A percentile compares a stretch with the other conserved stretches of the same genome.
Evolutionary conservation across 2,329 filamentous ascomycete species (phyloP).

Genomic region (Cladophialophora carrionii): DNA sequence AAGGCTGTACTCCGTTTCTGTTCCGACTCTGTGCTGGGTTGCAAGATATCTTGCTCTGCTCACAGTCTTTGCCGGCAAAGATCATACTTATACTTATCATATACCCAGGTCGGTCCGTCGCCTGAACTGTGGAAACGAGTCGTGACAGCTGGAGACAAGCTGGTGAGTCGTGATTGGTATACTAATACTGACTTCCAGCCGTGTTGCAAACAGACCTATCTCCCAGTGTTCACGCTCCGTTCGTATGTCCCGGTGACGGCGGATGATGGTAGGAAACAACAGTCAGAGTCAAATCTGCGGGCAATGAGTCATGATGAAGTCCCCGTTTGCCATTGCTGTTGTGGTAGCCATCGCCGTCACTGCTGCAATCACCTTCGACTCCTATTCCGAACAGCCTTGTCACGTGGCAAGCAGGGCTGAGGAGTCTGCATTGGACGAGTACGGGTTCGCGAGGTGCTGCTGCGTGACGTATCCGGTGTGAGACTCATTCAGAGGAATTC

Average conservation of each 20-base stretch:
- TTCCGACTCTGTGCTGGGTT: not conserved
- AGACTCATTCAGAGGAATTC: not conserved
- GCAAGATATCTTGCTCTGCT: not conserved
- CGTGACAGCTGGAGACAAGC: not conserved
- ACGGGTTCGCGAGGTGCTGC: no score
- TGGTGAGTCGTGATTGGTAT: not conserved
- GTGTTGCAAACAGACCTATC: not conserved
- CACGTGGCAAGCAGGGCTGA: not conserved
- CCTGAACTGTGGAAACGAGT: not conserved
- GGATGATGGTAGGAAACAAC: not conserved
- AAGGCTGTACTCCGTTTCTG: no score
- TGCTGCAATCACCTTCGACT: not conserved
- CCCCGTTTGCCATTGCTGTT: not conserved
- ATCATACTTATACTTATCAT: not conserved
- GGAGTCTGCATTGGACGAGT: not conserved
- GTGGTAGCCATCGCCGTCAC: not conserved
- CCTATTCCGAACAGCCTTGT: constrained; percentile 1
- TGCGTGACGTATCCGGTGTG: not conserved
- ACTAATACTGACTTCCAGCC: not conserved
- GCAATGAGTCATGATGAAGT: not conserved
- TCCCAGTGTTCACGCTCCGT: not conserved
- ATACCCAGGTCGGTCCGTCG: not conserved
- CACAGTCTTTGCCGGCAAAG: no score
- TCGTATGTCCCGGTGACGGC: no score
- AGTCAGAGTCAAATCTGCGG: not conserved